Percentiles rank a stretch among this genome's conserved stretches.
These are phyloP conservation scores for Iberis pinnata DNA, from an alignment of 345 rosid species.

Conservation along the genomic window DNA sequence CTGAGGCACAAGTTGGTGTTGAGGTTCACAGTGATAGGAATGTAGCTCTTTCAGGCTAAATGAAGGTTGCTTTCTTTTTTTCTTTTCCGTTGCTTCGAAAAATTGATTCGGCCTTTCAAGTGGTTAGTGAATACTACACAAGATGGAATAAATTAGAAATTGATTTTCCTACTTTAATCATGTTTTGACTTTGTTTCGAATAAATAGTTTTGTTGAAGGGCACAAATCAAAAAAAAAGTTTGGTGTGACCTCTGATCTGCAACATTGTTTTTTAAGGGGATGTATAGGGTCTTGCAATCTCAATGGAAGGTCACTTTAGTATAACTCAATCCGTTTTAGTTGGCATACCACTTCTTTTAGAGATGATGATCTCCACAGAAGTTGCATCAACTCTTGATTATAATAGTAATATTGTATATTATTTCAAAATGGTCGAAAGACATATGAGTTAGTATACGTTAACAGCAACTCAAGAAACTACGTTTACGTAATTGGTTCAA, in stretches of 20 bases:
- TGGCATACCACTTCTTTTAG: too few species aligned
- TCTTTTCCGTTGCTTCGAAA: neutral
- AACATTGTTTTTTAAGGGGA: constrained; percentile 2
- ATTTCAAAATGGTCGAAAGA: too few species aligned
- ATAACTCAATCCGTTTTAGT: too few species aligned
- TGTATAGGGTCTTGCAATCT: too few species aligned
- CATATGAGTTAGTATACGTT: too few species aligned
- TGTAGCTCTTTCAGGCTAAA: constrained; percentile 51
- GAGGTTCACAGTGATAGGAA: constrained; percentile 75
- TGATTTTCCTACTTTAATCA: constrained; percentile 17
- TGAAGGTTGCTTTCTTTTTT: constrained; percentile 11
- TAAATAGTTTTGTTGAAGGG: constrained; percentile 20
- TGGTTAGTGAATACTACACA: constrained; percentile 21
- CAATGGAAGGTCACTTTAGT: too few species aligned
- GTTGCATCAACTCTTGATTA: too few species aligned
- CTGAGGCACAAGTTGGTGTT: constrained; percentile 83
- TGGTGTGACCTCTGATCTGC: constrained; percentile 1
- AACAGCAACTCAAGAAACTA: too few species aligned
- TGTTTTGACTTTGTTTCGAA: constrained; percentile 21
- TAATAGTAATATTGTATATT: too few species aligned
- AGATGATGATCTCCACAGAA: too few species aligned
- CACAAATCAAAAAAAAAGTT: constrained; percentile 4
- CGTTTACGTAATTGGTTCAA: too few species aligned
- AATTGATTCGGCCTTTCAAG: constrained; percentile 20
- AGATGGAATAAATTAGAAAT: constrained; percentile 25